phyloP scores from a whole-genome alignment of 2,329 filamentous ascomycete species.

The Rhytidhysteron rufulum region DNA sequence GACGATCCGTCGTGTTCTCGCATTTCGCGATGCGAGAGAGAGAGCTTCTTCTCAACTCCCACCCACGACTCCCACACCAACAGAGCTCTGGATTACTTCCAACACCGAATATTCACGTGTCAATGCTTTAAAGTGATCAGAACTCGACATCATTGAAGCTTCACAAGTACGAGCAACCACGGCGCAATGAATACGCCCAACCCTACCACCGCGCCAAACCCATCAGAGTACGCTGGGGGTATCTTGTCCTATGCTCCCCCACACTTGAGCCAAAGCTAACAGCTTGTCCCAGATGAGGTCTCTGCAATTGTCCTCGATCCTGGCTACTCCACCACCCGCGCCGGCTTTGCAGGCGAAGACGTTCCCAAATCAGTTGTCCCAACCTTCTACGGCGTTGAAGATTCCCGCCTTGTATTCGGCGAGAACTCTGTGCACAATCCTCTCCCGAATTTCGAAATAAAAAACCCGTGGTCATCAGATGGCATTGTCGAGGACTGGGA shows the following conservation, averaged over 20 bases:
- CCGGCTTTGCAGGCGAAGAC: constrained; percentile 96
- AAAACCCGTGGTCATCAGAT: constrained; percentile 87
- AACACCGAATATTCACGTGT: background rate
- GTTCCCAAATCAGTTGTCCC: constrained; percentile 90
- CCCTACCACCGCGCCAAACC: constrained; percentile 35
- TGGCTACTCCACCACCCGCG: constrained; percentile 85
- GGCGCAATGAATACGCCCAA: constrained; percentile 34
- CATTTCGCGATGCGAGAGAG: constrained; percentile 25
- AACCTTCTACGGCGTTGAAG: constrained; percentile 71
- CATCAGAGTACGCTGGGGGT: constrained; percentile 47
- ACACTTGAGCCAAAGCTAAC: constrained; percentile 9
- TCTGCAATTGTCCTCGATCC: constrained; percentile 95
- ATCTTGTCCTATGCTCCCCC: constrained; percentile 7
- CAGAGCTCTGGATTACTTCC: too few relatives aligned
- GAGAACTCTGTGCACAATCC: constrained; percentile 85
- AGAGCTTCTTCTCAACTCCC: constrained; percentile 22
- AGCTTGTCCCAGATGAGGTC: constrained; percentile 70
- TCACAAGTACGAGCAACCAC: constrained; percentile 9
- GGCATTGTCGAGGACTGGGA: constrained; percentile 97
- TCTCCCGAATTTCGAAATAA: constrained; percentile 71
- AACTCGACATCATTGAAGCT: constrained; percentile 2
- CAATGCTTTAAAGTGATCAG: background rate
- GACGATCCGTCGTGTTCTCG: constrained; percentile 6
- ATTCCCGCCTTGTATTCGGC: constrained; percentile 66
- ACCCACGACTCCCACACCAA: constrained; percentile 12